phyloP scores from a whole-genome alignment of 164 flowering plant genomes.

The Chimonanthus praecox region DNA sequence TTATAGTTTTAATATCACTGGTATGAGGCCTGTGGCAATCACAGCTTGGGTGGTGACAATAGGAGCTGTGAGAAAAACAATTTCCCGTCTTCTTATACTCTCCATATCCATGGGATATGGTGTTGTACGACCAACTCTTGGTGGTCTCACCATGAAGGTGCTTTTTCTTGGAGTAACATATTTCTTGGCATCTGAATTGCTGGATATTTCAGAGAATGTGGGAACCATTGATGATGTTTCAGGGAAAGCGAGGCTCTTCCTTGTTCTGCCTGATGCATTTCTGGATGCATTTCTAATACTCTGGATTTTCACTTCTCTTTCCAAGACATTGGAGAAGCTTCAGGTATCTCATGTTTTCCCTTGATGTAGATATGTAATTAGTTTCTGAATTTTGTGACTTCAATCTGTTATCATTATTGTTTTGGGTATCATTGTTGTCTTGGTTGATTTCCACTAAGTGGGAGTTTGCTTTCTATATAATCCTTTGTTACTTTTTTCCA shows the following conservation, averaged over 20 bases:
- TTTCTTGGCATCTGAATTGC: constrained; percentile 79
- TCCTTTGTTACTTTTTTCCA: constrained; percentile 21
- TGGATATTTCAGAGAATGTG: constrained; percentile 83
- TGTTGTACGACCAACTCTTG: constrained; percentile 93
- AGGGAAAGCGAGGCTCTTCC: constrained; percentile 85
- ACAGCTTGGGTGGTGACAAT: constrained; percentile 92
- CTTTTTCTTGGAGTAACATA: constrained; percentile 78
- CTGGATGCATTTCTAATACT: constrained; percentile 81
- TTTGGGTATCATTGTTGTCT: too few relatives aligned
- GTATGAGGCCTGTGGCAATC: constrained; percentile 69
- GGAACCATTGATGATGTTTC: constrained; percentile 86
- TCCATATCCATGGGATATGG: constrained; percentile 92
- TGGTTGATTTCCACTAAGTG: neutral
- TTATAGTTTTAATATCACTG: constrained; percentile 62
- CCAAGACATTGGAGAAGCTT: constrained; percentile 79
- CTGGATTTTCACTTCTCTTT: constrained; percentile 96
- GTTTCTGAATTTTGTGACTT: neutral
- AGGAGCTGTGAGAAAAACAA: constrained; percentile 78
- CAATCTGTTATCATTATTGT: neutral
- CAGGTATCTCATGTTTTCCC: constrained; percentile 50
- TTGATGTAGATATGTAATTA: neutral
- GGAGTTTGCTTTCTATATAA: neutral
- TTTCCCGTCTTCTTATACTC: constrained; percentile 81
- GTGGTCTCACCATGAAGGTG: constrained; percentile 92
- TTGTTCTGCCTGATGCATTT: constrained; percentile 87